Conservation (phyloP, 371 early-diverging fungal species). For the Mortierella sp. region DNA sequence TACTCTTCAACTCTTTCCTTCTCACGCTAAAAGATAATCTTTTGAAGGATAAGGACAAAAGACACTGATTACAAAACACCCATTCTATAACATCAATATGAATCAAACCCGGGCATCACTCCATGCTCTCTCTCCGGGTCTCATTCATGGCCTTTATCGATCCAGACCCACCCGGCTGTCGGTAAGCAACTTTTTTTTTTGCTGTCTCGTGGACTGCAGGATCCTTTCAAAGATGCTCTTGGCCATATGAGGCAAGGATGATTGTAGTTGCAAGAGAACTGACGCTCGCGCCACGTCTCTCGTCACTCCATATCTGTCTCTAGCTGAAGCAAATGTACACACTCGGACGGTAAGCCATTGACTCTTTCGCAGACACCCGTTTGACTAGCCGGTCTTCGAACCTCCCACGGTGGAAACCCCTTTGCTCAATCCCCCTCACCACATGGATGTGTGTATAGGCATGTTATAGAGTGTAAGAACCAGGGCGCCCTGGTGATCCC, state of each 20-base stretch:
- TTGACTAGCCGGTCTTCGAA: no score
- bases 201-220: no score
- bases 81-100: constrained; percentile 19
- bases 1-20: background rate
- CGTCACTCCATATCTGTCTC: background rate
- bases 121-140: constrained; percentile 29
- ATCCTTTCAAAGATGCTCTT: no score
- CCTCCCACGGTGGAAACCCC: no score
- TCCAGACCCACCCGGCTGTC: constrained; percentile 44
- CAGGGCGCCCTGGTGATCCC: constrained; percentile 57
- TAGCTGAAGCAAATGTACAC: constrained; percentile 52
- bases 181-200: constrained; percentile 13
- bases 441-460: no score
- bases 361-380: no score
- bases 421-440: no score
- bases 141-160: constrained; percentile 39
- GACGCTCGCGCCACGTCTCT: no score
- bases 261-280: no score
- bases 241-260: background rate
- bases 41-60: no score
- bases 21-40: no score
- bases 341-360: constrained; percentile 40
- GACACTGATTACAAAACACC: background rate
- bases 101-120: constrained; percentile 43
- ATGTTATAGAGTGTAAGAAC: constrained; percentile 45